These are phyloP conservation scores for Sugiyamaella grinbergsii DNA, from an alignment of 1,139 yeast genomes.

Conservation along the genomic window DNA sequence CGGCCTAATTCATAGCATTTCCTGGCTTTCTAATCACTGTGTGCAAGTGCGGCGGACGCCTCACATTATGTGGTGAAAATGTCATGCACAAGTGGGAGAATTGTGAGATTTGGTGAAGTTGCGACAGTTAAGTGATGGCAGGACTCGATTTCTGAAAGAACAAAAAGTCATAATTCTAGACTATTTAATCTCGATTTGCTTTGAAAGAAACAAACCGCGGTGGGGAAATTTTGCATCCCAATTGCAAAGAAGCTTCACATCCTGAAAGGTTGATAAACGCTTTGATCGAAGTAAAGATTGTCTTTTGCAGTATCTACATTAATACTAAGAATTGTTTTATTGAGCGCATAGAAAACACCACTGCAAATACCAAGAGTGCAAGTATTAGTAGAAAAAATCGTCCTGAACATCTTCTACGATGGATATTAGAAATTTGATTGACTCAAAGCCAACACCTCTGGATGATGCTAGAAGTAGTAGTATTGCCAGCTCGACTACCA, in stretches of 20 bases:
- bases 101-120: slow-evolving; percentile 2
- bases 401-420: too few species aligned
- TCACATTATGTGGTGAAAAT: neutral
- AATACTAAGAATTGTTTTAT: neutral
- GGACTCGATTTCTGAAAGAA: neutral
- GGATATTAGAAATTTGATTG: slow-evolving; percentile 34
- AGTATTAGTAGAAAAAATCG: too few species aligned
- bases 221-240: neutral
- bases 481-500: slow-evolving; percentile 20
- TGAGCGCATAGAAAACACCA: neutral
- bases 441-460: slow-evolving; percentile 22
- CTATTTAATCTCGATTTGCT: too few species aligned
- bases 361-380: too few species aligned
- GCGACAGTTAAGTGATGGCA: neutral
- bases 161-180: too few species aligned
- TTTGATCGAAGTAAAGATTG: neutral
- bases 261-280: neutral
- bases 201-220: neutral
- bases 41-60: neutral
- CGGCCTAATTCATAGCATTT: too few species aligned
- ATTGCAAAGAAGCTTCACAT: neutral
- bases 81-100: neutral
- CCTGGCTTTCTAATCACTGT: too few species aligned
- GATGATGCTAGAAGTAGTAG: slow-evolving; percentile 19
- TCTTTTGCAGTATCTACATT: neutral